Base-by-base conservation (phyloP, 805 yeast species). In the Sugiyamaella qingdaonensis region DNA sequence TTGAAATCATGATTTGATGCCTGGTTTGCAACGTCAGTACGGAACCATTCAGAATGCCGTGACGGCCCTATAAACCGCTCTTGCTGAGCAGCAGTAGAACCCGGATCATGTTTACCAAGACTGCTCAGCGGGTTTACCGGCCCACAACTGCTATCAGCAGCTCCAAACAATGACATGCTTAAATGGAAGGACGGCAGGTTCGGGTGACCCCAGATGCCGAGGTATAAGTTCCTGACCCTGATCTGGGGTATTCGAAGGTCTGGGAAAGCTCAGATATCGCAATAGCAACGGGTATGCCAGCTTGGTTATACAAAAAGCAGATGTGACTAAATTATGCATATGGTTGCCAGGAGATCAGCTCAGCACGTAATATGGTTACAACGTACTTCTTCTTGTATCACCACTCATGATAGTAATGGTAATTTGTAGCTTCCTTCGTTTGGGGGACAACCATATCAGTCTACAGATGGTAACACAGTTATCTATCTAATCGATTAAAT, bases 41-140 rank as follows among this genome's bases (percentile, higher is more conserved):
- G 16, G 9, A 39, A 39, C 24, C 21, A 7, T 21, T 14, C 19
- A 19, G 21, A 18, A 2, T 16, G 35, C 14, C 29, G 21, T 10
- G 33, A 16, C 24, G 42, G 27, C 7, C 36, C 37, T 10, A 54
- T 52, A 27, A 55, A 47, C 47, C 62, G 56, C 33, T 58, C 62
- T 11, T 57, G 51, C 37, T 54, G 58, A 24, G 58, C 48, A 10
- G 57, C 49, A 10, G 51, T 33, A 32, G 61, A 57, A 5, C 56
- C 54, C 4, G 51, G 37, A 7, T 57, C 52, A 34, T 64, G 68
- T 51, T 64, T 64, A n/a, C 60, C 57, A 9, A 64, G 51, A 43
- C 51, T 60, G 44, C 63, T 65, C 24, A 64, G 57, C 4, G 68
- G 62, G 46, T 60, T 62, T 1, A 64, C 61, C 0, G 68, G 67